Evolutionary conservation across 1,284 basidiomycete genomes (phyloP), one percentile per base, ranked within the genome.

Genomic region (Athelia psychrophila): DNA sequence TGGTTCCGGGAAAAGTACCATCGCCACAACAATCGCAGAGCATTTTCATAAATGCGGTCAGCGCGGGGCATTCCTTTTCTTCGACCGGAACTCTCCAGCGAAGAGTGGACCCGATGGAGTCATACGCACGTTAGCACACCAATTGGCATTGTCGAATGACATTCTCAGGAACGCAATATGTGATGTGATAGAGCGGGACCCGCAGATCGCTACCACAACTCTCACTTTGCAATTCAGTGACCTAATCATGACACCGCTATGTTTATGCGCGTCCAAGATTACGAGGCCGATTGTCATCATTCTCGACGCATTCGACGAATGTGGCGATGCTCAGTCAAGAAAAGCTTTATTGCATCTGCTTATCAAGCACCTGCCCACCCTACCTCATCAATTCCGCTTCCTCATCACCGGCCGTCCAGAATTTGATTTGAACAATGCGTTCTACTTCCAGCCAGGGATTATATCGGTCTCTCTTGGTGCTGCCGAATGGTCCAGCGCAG

Each of bases 301-400:
- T 22, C 16, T 42, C 16, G 38, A 42, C n/a, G 16, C 38, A n/a
- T 42, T 42, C 38, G 38, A 42, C 38, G 38, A 42, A 16, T 42
- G 38, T n/a, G 38, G 38, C 6, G 20, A n/a, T 16, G 20, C 38
- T 9, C 5, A 42, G 20, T 6, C 16, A 5, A n/a, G 38, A 42
- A 5, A n/a, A 42, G 20, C n/a, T 42, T 16, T 42, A 9, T n/a
- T 42, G n/a, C 16, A n/a, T 9, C 9, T 42, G n/a, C 20, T 42
- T 9, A 16, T 22, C 16, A n/a, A 42, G n/a, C 8, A 42, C 6
- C 20, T 42, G n/a, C 12, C 44, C 48, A 2, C 53, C 25, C 47
- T 56, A 51, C 12, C 56, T 48, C 3, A 47, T 51, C 32, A 22
- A 48, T 51, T 27, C 55, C 54, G n/a, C 44, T 49, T 3, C 55